Base-by-base conservation (phyloP, 2,329 filamentous ascomycete species). In the Aspergillus jensenii region DNA sequence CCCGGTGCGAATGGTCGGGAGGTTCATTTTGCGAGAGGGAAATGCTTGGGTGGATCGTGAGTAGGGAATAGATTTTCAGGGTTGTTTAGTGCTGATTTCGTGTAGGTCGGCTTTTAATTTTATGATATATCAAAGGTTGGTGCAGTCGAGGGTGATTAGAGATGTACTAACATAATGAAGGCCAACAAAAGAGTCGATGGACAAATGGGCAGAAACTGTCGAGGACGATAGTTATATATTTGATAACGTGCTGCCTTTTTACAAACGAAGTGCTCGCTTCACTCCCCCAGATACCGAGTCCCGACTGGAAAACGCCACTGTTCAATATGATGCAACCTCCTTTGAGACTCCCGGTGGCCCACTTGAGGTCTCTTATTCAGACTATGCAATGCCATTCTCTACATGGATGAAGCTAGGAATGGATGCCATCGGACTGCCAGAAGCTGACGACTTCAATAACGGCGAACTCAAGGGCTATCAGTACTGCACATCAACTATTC, bases 391-490 rank as follows among this genome's bases (percentile, higher is more conserved):
- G 56, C 65, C 75, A 0, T 77, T 77, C 31, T 70, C 71, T 4
- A 76, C 71, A 11, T 80, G 74, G 74, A 73, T 71, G 64, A 66
- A 63, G 12, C 60, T 64, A 8, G 78, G 71, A 2, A 68, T 82
- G 53, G 62, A 76, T 17, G 71, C 71, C 1, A 72, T 81, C 14
- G 79, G 79, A 0, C 66, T 82, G 21, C 61, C 67, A 1, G 67
- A 65, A 4, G 58, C 67, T 2, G 27, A 67, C 2, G 79, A 74
- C 15, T 79, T 80, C 60, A 75, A 77, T 56, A 70, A 68, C 35
- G 80, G 81, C 31, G 65, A 64, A 4, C 65, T 82, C 4, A 59
- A 75, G n/a, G 80, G 79, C 8, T 65, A 66, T 2, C 69, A 74
- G 25, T 79, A 73, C 52, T 71, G 69, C 21, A 73, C 78, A 1